These are phyloP conservation scores for Colletotrichum filicis DNA, from an alignment of 2,329 filamentous ascomycete genomes.

Conservation along the genomic window DNA sequence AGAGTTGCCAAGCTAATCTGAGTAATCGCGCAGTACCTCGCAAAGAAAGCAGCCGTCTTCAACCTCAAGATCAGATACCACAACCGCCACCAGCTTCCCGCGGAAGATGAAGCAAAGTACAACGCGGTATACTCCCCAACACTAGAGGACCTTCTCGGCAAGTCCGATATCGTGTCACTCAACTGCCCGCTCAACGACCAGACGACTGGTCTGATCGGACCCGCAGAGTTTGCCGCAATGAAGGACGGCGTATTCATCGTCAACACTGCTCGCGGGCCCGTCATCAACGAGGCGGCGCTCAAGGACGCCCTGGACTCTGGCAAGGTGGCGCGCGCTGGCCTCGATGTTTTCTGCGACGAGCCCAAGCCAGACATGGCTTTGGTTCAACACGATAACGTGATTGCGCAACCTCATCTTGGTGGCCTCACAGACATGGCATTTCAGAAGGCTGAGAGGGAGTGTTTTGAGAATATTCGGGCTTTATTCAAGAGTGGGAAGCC, in stretches of 20 bases:
- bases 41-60: constrained; percentile 51
- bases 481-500: constrained; percentile 52
- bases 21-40: constrained; percentile 43
- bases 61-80: constrained; percentile 56
- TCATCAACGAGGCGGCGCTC: not conserved
- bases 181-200: constrained; percentile 52
- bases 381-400: constrained; percentile 53
- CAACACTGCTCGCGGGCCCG: not conserved
- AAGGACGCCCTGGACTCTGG: not conserved
- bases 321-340: not conserved
- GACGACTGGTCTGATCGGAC: constrained; percentile 53
- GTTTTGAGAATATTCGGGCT: constrained; percentile 56
- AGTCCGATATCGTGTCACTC: constrained; percentile 42
- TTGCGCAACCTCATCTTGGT: constrained; percentile 57
- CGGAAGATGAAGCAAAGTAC: constrained; percentile 47
- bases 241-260: constrained; percentile 52
- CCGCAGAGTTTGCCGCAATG: constrained; percentile 55
- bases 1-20: not conserved
- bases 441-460: constrained; percentile 54
- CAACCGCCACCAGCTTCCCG: constrained; percentile 50
- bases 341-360: not conserved
- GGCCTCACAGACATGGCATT: constrained; percentile 56
- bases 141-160: not conserved
- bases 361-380: not conserved
- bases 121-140: constrained; percentile 37